These are phyloP conservation scores for Avena atlantica DNA, from an alignment of 176 grass and related monocot genomes.

Conservation along the genomic window DNA sequence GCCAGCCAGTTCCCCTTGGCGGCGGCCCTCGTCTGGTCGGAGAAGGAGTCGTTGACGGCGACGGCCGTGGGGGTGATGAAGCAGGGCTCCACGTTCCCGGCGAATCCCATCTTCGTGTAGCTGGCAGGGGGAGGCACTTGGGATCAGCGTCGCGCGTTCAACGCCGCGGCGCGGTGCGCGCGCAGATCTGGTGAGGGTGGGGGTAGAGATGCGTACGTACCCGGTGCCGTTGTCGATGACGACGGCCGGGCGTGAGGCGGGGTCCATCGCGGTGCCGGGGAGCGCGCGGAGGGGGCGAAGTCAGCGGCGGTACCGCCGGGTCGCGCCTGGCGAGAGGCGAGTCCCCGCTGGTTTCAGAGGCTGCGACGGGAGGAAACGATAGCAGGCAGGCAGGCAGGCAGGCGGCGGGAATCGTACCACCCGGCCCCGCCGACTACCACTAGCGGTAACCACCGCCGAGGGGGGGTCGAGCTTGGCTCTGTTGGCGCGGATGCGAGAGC, in stretches of 20 bases:
- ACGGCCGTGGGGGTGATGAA: constrained; percentile 97
- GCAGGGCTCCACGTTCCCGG: constrained; percentile 97
- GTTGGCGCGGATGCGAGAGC: background rate
- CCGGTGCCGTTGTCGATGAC: constrained; percentile 98
- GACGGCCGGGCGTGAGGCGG: constrained; percentile 79
- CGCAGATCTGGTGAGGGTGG: constrained; percentile 38
- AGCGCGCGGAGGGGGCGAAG: background rate
- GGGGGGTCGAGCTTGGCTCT: background rate
- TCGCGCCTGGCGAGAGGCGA: background rate
- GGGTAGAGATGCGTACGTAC: constrained; percentile 52
- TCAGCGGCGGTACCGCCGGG: constrained; percentile 15
- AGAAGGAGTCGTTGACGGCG: constrained; percentile 84
- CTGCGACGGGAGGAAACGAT: background rate
- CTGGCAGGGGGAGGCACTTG: constrained; percentile 26
- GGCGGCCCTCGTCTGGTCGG: constrained; percentile 58
- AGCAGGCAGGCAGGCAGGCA: constrained; percentile 31
- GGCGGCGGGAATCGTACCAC: constrained; percentile 38
- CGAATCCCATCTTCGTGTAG: constrained; percentile 99
- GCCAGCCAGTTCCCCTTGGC: constrained; percentile 89
- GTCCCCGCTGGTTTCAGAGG: background rate
- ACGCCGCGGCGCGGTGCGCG: background rate
- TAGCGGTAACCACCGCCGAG: constrained; percentile 9
- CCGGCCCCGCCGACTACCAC: constrained; percentile 38
- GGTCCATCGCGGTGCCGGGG: constrained; percentile 57
- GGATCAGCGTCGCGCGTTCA: constrained; percentile 37